A percentile compares a stretch with the other conserved stretches of the same genome.
These are phyloP conservation scores for Phytophthora podocarpi DNA, from an alignment of 352 stramenopile species.

Conservation along the genomic window DNA sequence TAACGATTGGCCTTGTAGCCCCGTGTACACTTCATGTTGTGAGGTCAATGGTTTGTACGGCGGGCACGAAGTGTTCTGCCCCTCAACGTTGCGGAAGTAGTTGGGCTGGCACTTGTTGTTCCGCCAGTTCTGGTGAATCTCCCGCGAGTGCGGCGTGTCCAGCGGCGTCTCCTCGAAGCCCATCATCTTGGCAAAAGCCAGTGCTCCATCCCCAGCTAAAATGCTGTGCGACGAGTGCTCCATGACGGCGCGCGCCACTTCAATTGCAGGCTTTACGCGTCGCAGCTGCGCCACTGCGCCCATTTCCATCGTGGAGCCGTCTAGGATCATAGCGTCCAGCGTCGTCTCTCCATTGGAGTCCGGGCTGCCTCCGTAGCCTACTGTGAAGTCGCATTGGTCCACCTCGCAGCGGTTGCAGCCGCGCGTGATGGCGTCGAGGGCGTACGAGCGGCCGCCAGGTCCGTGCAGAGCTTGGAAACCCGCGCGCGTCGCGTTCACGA, in stretches of 20 bases:
- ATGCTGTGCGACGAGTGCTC: conserved; percentile 90
- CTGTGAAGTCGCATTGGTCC: conserved; percentile 89
- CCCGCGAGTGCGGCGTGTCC: conserved; percentile 60
- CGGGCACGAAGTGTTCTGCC: conserved; percentile 73
- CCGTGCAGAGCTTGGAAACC: conserved; percentile 58
- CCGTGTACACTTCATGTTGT: conserved; percentile 30
- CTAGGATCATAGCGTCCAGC: conserved; percentile 92
- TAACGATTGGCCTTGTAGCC: conserved; percentile 19
- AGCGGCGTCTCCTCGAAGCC: conserved; percentile 82
- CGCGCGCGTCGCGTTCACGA: conserved; percentile 68
- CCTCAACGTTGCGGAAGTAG: conserved; percentile 85
- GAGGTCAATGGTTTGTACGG: conserved; percentile 67
- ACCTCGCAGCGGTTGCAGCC: conserved; percentile 84
- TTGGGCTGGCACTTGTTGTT: conserved; percentile 86
- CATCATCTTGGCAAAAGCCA: conserved; percentile 92
- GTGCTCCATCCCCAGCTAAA: conserved; percentile 84
- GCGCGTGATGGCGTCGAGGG: conserved; percentile 67
- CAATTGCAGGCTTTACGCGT: conserved; percentile 83
- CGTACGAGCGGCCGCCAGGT: conserved; percentile 6
- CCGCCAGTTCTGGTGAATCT: conserved; percentile 64
- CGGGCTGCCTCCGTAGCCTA: conserved; percentile 89
- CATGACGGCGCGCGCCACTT: conserved; percentile 86
- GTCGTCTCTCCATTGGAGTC: conserved; percentile 89
- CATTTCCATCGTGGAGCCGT: conserved; percentile 85
- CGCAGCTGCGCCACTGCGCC: conserved; percentile 83